Base-by-base conservation (phyloP, 148 eudicot genomes). In the Chenopodium berlandieri region DNA sequence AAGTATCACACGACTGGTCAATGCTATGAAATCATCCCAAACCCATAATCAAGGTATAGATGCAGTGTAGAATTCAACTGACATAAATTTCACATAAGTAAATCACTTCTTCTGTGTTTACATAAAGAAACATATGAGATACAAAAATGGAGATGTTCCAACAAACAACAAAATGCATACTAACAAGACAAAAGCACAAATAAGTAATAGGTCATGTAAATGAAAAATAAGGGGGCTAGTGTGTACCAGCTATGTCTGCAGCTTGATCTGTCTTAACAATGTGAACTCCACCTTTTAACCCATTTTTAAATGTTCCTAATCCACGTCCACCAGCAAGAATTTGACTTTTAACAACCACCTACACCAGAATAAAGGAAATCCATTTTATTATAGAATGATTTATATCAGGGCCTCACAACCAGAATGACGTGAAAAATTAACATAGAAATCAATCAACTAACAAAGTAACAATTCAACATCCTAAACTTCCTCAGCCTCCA, bases 311-410 rank as follows among this genome's bases (percentile, higher is more conserved):
- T 23, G 93, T 96, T 78, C 98, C 99, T 85, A 96, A 82, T 69
- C 99, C 99, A 82, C 98, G 89, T 46, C 98, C 99, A 85, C 99
- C 98, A 86, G 98, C 99, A 80, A 96, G 95, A 73, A 96, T 85
- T 91, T 94, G 98, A 80, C 98, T 94, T 89, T 96, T 96, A 79
- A 94, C 99, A n/a, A 96, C 99, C 83, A 94, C 82, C 99, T 96
- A 85, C 80, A 89, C 37, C 80, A 79, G 78, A 69, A 56, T 8
- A 84, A 37, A 13, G 2, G 12, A 54, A 44, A 46, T 27, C 56
- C 58, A 56, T 14, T n/a, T 16, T 50, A 48, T 13, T 14, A 68
- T 12, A 17, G 4, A 8, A 3, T 16, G 44, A 34, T 52, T 71
- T 1, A 14, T 17, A 56, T 56, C 10, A 31, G 31, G 5, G 2